A percentile compares a stretch with the other conserved stretches of the same genome.
Conservation (phyloP, 495 filamentous ascomycete species). For the Hapsidospora chrysogenum region DNA sequence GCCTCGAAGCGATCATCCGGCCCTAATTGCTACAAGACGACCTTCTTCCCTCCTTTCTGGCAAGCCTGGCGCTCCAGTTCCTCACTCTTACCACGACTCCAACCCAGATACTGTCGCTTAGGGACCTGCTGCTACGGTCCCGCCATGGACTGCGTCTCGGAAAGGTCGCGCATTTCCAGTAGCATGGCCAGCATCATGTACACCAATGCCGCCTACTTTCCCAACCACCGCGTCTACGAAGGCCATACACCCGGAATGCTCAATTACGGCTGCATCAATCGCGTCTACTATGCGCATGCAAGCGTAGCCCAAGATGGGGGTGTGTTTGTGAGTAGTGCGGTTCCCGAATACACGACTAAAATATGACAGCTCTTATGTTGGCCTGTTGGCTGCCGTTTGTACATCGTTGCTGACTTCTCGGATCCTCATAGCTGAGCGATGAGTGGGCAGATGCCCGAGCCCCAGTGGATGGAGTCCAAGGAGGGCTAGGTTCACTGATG, state of each 20-base stretch:
- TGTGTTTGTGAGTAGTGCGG: slow-evolving; percentile 47
- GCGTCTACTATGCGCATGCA: slow-evolving; percentile 85
- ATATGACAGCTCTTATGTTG: slow-evolving; percentile 1
- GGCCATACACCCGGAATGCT: slow-evolving; percentile 64
- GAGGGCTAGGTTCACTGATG: slow-evolving; percentile 62
- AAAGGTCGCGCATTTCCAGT: slow-evolving; percentile 20
- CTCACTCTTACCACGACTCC: too few relatives aligned
- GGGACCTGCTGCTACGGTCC: too few relatives aligned
- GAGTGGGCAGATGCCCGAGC: slow-evolving; percentile 72
- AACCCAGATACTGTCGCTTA: too few relatives aligned
- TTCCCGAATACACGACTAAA: slow-evolving; percentile 6
- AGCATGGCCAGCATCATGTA: slow-evolving; percentile 31
- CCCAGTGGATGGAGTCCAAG: slow-evolving; percentile 59
- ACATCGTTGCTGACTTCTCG: too few relatives aligned
- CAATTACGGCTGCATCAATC: slow-evolving; percentile 44
- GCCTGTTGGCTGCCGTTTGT: slow-evolving; percentile 1
- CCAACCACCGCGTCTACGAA: slow-evolving; percentile 67
- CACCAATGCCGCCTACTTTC: slow-evolving; percentile 78
- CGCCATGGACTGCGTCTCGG: slow-evolving; percentile 10
- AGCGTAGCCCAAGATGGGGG: slow-evolving; percentile 66
- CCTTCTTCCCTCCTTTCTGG: too few relatives aligned
- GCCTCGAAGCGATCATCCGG: too few relatives aligned
- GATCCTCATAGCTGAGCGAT: slow-evolving; percentile 69
- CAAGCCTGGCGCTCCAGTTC: too few relatives aligned
- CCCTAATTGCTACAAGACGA: too few relatives aligned